Conservation (phyloP, 2,329 filamentous ascomycete genomes). For the Zymoseptoria crescenta region DNA sequence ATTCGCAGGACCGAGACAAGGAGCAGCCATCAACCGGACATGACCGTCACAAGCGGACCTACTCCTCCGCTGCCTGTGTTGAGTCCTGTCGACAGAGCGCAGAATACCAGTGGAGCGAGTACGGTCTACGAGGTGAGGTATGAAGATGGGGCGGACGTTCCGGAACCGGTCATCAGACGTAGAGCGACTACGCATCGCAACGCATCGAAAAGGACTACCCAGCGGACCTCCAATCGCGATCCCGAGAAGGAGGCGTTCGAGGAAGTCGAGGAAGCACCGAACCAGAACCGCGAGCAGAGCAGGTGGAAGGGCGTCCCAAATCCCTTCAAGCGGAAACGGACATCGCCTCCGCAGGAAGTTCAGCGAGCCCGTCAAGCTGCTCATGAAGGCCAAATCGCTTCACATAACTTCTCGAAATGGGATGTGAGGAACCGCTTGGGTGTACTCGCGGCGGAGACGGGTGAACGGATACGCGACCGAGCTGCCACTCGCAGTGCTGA, state of each 20-base stretch:
- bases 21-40: constrained; percentile 1
- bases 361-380: constrained; percentile 39
- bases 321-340: constrained; percentile 51
- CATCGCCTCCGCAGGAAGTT: constrained; percentile 53
- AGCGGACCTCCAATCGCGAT: not conserved
- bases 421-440: constrained; percentile 40
- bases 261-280: constrained; percentile 15
- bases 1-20: not conserved
- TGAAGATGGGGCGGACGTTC: constrained; percentile 46
- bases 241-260: constrained; percentile 22
- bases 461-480: constrained; percentile 37
- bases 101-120: constrained; percentile 55
- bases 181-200: constrained; percentile 14
- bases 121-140: constrained; percentile 58
- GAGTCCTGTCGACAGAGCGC: constrained; percentile 52
- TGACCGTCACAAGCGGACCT: constrained; percentile 11
- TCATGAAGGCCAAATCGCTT: constrained; percentile 21
- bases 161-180: constrained; percentile 27
- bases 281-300: constrained; percentile 27
- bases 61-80: constrained; percentile 41
- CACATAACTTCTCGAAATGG: constrained; percentile 38
- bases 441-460: constrained; percentile 41
- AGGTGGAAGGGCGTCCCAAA: constrained; percentile 47
- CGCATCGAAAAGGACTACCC: not conserved
- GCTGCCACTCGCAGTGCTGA: constrained; percentile 31